Conservation (phyloP, 768 basidiomycete species). For the Naganishia kalamii region DNA sequence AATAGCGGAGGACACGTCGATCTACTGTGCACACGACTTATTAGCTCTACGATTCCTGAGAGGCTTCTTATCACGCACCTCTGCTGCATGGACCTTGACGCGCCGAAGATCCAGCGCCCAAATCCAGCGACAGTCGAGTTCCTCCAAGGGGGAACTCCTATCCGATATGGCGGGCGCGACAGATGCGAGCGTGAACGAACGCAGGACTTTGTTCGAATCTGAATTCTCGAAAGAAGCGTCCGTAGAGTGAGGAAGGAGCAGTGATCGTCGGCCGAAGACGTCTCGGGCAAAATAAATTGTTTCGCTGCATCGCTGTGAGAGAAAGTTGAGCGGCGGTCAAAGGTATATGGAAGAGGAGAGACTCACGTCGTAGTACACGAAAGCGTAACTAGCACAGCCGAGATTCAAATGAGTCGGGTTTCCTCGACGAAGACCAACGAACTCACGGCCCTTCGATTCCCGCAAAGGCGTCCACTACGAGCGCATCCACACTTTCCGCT, state of each 20-base stretch:
- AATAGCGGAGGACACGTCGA: background rate
- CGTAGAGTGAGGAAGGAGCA: conserved; percentile 26
- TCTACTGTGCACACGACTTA: background rate
- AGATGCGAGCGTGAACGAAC: background rate
- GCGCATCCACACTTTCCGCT: conserved; percentile 19
- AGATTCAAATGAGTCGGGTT: too few species aligned
- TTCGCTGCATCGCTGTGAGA: conserved; percentile 20
- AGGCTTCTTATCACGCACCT: too few species aligned
- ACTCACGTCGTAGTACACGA: conserved; percentile 38
- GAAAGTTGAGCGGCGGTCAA: background rate
- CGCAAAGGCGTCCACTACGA: conserved; percentile 25
- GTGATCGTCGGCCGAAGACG: conserved; percentile 40
- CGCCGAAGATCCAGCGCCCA: background rate
- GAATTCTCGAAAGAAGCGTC: background rate
- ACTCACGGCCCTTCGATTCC: conserved; percentile 44
- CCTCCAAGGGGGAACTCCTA: background rate
- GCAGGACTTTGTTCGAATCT: background rate
- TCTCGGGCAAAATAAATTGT: conserved; percentile 38
- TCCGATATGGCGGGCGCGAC: background rate
- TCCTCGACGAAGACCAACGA: too few species aligned
- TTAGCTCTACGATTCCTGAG: background rate
- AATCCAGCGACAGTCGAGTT: conserved; percentile 1
- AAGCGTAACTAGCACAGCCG: conserved; percentile 45
- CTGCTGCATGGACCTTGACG: background rate
- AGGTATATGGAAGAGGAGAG: background rate